Evolutionary conservation across 2,329 filamentous ascomycete genomes (phyloP), one percentile per base, ranked within the genome.

Genomic region (Albifimbria verrucaria): DNA sequence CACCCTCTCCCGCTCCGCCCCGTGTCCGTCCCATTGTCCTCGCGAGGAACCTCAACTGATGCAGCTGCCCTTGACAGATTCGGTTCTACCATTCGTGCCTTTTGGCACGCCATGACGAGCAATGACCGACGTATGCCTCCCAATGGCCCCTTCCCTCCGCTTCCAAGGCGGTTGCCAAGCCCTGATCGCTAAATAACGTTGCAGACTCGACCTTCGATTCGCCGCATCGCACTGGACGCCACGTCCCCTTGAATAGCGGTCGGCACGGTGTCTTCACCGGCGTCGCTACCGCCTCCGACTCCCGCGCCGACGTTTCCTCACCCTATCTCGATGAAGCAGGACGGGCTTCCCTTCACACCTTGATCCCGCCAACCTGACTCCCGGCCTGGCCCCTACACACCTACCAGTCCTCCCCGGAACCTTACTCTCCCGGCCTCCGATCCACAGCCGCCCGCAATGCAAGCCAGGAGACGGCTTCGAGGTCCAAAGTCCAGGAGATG

Each of bases 81-180:
- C 67, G 81, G 84, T 63, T 81, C 81, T 63, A 85, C 88, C 73
- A 89, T 94, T 74, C 89, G 89, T 74, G 89, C 89, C 57, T 93
- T 99, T 77, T 99, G 94, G 94, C 94, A 97, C 80, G 85, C 89
- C 62, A 94, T 87, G 82, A 87, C 84, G 72, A 87, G 83, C 63
- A 78, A 87, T 76, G 84, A 87, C 70, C 75, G 84, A 73, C 84
- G 84, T 87, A 74, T 68, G 83, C 57, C 48, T 49, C 39, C 56
- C 50, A 22, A 44, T 32, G 54, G 49, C 18, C 42, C 32, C 15
- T 12, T 21, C n/a, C n/a, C n/a, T n/a, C n/a, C n/a, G n/a, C n/a
- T n/a, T n/a, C n/a, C 18, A 25, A 48, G 24, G 52, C 55, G 28
- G 44, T 44, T n/a, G n/a, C n/a, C n/a, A n/a, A n/a, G n/a, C n/a